Evolutionary conservation across 352 stramenopile genomes (phyloP).

Genomic region (Halophytophthora batemanensis): DNA sequence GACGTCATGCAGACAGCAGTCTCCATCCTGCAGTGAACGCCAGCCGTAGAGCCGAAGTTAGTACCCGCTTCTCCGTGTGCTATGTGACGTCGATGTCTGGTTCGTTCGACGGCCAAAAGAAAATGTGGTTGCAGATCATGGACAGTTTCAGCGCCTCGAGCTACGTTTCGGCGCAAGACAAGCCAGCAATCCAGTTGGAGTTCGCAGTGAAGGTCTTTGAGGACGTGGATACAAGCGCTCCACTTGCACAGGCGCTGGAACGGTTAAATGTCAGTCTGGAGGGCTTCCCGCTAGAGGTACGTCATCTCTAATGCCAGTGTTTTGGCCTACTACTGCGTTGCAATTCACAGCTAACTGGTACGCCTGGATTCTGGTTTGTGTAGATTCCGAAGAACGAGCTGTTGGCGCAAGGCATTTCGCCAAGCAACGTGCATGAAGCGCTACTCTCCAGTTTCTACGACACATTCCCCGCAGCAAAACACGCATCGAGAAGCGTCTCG

Average conservation of each 20-base stretch:
- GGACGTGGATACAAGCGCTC: conserved; percentile 10
- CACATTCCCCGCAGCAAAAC: conserved; percentile 16
- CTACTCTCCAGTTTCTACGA: conserved; percentile 23
- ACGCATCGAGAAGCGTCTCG: conserved; percentile 12
- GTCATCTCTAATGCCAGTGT: conserved; percentile 1
- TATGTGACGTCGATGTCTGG: conserved; percentile 27
- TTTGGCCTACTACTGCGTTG: background rate
- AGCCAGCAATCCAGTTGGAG: conserved; percentile 2
- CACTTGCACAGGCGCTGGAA: conserved; percentile 17
- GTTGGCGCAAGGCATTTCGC: conserved; percentile 4
- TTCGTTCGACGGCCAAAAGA: conserved; percentile 52
- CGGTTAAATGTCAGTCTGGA: conserved; percentile 32
- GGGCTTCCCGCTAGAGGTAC: conserved; percentile 17
- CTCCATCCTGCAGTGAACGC: too few species aligned
- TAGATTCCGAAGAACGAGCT: conserved; percentile 17
- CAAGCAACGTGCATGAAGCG: conserved; percentile 2
- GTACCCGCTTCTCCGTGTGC: conserved; percentile 28
- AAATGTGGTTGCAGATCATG: conserved; percentile 63
- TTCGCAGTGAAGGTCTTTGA: conserved; percentile 41
- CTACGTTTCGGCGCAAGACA: too few species aligned
- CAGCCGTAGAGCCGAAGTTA: too few species aligned
- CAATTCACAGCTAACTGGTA: background rate
- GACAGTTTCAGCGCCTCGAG: conserved; percentile 12
- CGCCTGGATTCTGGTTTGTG: background rate
- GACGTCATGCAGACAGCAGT: too few species aligned